Percentiles rank a stretch among this genome's conserved stretches.
These are phyloP conservation scores for Euphorbia celastroides DNA, from an alignment of 441 rosid species.

Conservation along the genomic window DNA sequence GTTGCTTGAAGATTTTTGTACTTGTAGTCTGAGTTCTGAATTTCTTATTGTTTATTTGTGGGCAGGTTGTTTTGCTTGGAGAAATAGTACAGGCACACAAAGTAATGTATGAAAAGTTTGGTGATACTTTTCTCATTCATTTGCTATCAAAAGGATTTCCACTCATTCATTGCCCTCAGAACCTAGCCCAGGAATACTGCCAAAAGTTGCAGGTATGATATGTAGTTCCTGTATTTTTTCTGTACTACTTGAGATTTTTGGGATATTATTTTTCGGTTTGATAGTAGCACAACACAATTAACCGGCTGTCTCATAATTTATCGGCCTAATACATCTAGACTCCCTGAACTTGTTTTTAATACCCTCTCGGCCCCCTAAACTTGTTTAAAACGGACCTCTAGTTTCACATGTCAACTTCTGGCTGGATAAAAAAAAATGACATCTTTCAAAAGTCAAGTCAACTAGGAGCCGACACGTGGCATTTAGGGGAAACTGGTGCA, in stretches of 20 bases:
- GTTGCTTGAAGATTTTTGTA: background rate
- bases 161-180: conserved; percentile 51
- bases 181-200: conserved; percentile 70
- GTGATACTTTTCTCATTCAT: conserved; percentile 60
- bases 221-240: background rate
- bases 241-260: background rate
- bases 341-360: too few species aligned
- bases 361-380: too few species aligned
- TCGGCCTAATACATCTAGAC: too few species aligned
- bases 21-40: background rate
- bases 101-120: conserved; percentile 88
- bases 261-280: too few species aligned
- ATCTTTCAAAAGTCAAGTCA: too few species aligned
- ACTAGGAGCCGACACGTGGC: too few species aligned
- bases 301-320: background rate
- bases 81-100: conserved; percentile 86
- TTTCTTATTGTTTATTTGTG: conserved; percentile 16
- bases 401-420: too few species aligned
- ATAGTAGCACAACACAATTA: background rate
- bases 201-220: conserved; percentile 78
- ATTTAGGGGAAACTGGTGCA: too few species aligned
- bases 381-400: too few species aligned
- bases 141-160: conserved; percentile 55
- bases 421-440: too few species aligned
- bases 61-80: conserved; percentile 71